Evolutionary conservation across 202 grass and related monocot species (phyloP).

Genomic region (Elaeis oleifera): DNA sequence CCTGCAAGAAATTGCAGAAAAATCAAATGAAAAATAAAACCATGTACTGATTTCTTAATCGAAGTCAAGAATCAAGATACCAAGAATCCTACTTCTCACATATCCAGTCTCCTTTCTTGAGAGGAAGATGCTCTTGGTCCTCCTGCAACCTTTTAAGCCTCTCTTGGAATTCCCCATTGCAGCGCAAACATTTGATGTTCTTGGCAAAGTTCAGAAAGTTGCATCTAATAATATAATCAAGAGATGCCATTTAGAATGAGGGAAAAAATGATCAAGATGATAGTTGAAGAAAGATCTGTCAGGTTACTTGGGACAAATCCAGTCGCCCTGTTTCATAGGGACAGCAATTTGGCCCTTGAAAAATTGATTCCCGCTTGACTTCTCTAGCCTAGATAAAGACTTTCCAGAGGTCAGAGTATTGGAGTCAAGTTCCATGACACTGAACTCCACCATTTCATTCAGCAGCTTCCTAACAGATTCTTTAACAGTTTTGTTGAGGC

Average conservation of each 20-base stretch:
- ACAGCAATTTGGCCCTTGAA: slow-evolving; percentile 42
- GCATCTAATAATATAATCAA: slow-evolving; percentile 45
- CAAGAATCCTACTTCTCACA: slow-evolving; percentile 56
- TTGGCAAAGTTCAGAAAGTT: slow-evolving; percentile 93
- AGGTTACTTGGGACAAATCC: slow-evolving; percentile 81
- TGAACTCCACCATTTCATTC: slow-evolving; percentile 47
- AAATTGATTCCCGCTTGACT: slow-evolving; percentile 17
- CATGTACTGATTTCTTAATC: background rate
- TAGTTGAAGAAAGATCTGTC: slow-evolving; percentile 5
- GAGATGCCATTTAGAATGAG: slow-evolving; percentile 1
- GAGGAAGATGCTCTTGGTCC: slow-evolving; percentile 78
- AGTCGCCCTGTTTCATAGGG: slow-evolving; percentile 83
- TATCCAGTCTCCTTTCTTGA: slow-evolving; percentile 96
- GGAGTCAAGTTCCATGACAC: slow-evolving; percentile 41
- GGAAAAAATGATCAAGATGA: slow-evolving; percentile 1
- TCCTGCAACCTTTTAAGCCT: slow-evolving; percentile 57
- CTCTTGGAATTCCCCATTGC: slow-evolving; percentile 71
- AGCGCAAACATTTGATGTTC: slow-evolving; percentile 91
- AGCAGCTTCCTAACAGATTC: slow-evolving; percentile 71
- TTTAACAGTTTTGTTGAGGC: slow-evolving; percentile 55
- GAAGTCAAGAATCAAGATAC: background rate
- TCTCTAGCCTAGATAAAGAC: slow-evolving; percentile 8
- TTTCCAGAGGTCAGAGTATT: slow-evolving; percentile 17
- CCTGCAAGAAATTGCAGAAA: slow-evolving; percentile 31
- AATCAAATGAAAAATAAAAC: background rate